These are phyloP conservation scores for Middelhovenomyces tepae DNA, from an alignment of 805 yeast species.

Conservation along the genomic window DNA sequence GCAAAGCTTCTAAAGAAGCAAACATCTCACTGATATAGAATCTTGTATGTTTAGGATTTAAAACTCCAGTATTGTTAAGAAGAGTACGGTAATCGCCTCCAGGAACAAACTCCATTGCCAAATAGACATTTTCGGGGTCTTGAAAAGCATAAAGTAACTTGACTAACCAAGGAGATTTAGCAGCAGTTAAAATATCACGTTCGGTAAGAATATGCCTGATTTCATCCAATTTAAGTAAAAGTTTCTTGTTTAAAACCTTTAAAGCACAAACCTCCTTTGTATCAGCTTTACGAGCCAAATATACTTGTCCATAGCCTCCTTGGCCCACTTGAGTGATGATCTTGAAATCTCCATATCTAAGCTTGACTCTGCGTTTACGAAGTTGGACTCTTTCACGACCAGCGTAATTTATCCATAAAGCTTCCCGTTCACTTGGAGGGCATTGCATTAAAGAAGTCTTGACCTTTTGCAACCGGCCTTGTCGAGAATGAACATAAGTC, in stretches of 20 bases:
- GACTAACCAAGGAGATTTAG: conserved; percentile 93
- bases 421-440: conserved; percentile 35
- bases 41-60: conserved; percentile 91
- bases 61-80: conserved; percentile 83
- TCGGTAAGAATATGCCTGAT: conserved; percentile 94
- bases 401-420: conserved; percentile 68
- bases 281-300: conserved; percentile 86
- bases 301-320: conserved; percentile 99
- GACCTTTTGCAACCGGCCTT: conserved; percentile 71
- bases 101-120: conserved; percentile 99
- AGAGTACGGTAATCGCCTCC: conserved; percentile 98
- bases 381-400: conserved; percentile 78
- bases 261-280: conserved; percentile 93
- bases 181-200: conserved; percentile 92
- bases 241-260: conserved; percentile 80
- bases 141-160: conserved; percentile 91
- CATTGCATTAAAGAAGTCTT: conserved; percentile 35
- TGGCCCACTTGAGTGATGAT: conserved; percentile 98
- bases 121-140: conserved; percentile 76
- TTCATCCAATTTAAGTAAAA: conserved; percentile 83
- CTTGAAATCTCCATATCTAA: conserved; percentile 90
- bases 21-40: conserved; percentile 96
- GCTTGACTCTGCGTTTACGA: conserved; percentile 83
- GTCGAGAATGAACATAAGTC: conserved; percentile 81
- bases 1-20: conserved; percentile 85